A percentile compares a stretch with the other conserved stretches of the same genome.
phyloP scores from a whole-genome alignment of 129 eudicot genomes.

The Saposhnikovia divaricata region DNA sequence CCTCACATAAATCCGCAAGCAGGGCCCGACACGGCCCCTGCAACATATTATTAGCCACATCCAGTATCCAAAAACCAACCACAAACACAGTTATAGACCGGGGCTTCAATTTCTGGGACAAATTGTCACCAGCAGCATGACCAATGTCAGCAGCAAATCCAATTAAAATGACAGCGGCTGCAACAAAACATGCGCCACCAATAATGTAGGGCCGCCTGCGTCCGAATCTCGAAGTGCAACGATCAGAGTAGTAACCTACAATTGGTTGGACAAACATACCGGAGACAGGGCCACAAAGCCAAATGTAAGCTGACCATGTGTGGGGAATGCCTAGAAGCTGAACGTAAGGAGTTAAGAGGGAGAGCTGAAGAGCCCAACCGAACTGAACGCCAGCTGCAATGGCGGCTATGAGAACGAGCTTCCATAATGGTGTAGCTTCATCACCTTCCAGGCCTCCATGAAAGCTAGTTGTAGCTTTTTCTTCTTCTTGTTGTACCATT shows the following conservation, averaged over 20 bases:
- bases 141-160: slow-evolving; percentile 63
- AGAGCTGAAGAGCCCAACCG: slow-evolving; percentile 70
- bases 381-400: slow-evolving; percentile 63
- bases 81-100: slow-evolving; percentile 36
- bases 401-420: slow-evolving; percentile 34
- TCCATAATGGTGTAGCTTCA: slow-evolving; percentile 20
- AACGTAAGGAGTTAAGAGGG: slow-evolving; percentile 50
- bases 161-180: slow-evolving; percentile 36
- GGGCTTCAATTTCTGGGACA: slow-evolving; percentile 16
- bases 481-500: background rate
- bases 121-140: slow-evolving; percentile 22
- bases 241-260: slow-evolving; percentile 45
- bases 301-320: slow-evolving; percentile 39
- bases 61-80: slow-evolving; percentile 55
- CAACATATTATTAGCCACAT: slow-evolving; percentile 48
- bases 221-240: slow-evolving; percentile 36
- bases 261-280: slow-evolving; percentile 59
- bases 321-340: slow-evolving; percentile 55
- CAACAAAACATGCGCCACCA: slow-evolving; percentile 29
- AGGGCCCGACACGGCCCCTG: slow-evolving; percentile 67
- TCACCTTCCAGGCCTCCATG: background rate
- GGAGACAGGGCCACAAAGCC: slow-evolving; percentile 66
- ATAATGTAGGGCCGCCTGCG: slow-evolving; percentile 50
- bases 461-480: background rate
- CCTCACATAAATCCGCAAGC: slow-evolving; percentile 44